phyloP scores from a whole-genome alignment of 2,329 filamentous ascomycete species.

The Septoria linicola region DNA sequence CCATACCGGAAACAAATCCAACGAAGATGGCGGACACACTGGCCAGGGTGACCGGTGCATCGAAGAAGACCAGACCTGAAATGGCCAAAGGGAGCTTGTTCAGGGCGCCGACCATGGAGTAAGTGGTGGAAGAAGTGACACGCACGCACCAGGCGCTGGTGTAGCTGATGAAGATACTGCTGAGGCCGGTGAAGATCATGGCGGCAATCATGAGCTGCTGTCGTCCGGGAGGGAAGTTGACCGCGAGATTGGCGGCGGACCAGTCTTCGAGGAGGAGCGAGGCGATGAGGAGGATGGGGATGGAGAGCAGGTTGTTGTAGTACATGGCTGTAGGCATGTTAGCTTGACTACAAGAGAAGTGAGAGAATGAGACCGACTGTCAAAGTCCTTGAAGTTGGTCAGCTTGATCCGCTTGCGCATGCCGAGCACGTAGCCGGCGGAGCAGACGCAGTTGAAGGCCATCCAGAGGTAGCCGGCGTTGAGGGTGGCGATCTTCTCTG shows the following conservation, averaged over 20 bases:
- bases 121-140: constrained; percentile 94
- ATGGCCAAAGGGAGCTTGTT: constrained; percentile 97
- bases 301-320: constrained; percentile 98
- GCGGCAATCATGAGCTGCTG: constrained; percentile 72
- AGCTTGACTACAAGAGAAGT: not conserved
- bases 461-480: constrained; percentile 98
- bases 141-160: constrained; percentile 98
- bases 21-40: constrained; percentile 88
- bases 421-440: constrained; percentile 80
- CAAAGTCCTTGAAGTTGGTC: constrained; percentile 99
- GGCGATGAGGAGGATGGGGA: constrained; percentile 80
- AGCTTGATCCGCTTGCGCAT: constrained; percentile 99
- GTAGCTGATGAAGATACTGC: constrained; percentile 98
- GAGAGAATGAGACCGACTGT: constrained; percentile 66
- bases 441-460: constrained; percentile 94
- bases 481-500: constrained; percentile 77
- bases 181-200: constrained; percentile 92
- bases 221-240: constrained; percentile 85
- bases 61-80: constrained; percentile 90
- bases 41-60: constrained; percentile 86
- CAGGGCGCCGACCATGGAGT: constrained; percentile 96
- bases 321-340: constrained; percentile 73
- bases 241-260: constrained; percentile 76
- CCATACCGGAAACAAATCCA: constrained; percentile 87
- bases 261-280: constrained; percentile 88